Evolutionary conservation across 495 filamentous ascomycete genomes (phyloP).

Genomic region (Lophiotrema nucula): DNA sequence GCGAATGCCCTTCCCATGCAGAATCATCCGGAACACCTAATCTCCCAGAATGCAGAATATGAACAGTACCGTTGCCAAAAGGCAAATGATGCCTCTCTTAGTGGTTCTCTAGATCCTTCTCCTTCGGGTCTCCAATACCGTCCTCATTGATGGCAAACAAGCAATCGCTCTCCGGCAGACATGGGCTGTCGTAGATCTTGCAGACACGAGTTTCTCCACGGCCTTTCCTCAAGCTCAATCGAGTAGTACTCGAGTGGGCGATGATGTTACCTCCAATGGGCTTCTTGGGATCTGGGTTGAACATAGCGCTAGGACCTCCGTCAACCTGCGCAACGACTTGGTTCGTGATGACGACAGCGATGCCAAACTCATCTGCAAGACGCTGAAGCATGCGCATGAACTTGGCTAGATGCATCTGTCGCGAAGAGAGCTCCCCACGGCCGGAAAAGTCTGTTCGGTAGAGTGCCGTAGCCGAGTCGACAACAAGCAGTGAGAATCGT

Average conservation of each 20-base stretch:
- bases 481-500: conserved; percentile 89
- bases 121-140: conserved; percentile 91
- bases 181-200: conserved; percentile 98
- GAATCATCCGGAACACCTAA: too few species aligned
- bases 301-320: conserved; percentile 93
- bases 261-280: conserved; percentile 99
- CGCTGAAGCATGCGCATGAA: conserved; percentile 94
- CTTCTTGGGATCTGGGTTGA: conserved; percentile 98
- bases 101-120: conserved; percentile 91
- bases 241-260: conserved; percentile 90
- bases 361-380: conserved; percentile 95
- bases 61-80: too few species aligned
- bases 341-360: conserved; percentile 97
- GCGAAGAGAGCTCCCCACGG: conserved; percentile 83
- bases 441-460: conserved; percentile 96
- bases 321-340: conserved; percentile 98
- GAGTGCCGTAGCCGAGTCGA: conserved; percentile 90
- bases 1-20: too few species aligned
- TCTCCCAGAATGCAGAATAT: too few species aligned
- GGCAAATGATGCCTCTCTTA: too few species aligned
- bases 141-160: conserved; percentile 96
- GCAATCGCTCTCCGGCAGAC: conserved; percentile 92
- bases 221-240: conserved; percentile 90
- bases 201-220: conserved; percentile 92
- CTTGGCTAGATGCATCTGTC: conserved; percentile 93